Base-by-base conservation (phyloP, 495 filamentous ascomycete species). In the Evansstolkia leycettana region DNA sequence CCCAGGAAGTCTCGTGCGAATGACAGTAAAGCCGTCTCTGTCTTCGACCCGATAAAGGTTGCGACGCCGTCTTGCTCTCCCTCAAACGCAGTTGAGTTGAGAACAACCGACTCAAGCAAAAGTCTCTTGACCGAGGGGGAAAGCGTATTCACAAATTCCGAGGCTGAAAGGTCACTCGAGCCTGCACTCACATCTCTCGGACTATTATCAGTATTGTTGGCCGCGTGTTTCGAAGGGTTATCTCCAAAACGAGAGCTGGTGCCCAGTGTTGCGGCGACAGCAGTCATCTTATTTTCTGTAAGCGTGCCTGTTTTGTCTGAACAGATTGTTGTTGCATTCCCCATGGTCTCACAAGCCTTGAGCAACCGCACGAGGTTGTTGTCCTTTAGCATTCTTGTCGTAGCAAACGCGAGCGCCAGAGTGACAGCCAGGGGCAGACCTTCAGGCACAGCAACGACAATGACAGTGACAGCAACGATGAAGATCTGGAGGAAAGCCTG, bases 321-420 rank as follows among this genome's bases (percentile, higher is more conserved):
- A 58, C 89, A 96, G 32, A 96, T 84, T 1, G 84, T 89, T 0
- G 88, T 94, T 3, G 89, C 89, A 56, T 94, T 94, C 15, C 89
- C 89, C 89, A 96, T 96, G n/a, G 89, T 92, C 55, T 96, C 89
- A 55, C 89, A 96, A 29, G 89, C 88, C 46, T 85, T 79, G 26
- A 96, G 66, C 37, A 89, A 72, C 17, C 89, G 83, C 33, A 96
- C 89, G 32, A 96, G 57, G 43, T 95, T 95, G 58, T 94, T 89
- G 47, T 95, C 89, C 54, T 83, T 90, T 30, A 94, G 64, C 89
- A 96, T 96, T 17, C 86, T 70, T 14, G 80, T 94, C 1, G 89
- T 96, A 13, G 89, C 89, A 56, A 94, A 95, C 26, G 89, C 89
- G 15, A 96, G 69, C 29, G 89, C 89, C 31, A 96, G 66, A 1